Evolutionary conservation across 2,329 filamentous ascomycete species (phyloP).

Genomic region (Fusarium robinianum): DNA sequence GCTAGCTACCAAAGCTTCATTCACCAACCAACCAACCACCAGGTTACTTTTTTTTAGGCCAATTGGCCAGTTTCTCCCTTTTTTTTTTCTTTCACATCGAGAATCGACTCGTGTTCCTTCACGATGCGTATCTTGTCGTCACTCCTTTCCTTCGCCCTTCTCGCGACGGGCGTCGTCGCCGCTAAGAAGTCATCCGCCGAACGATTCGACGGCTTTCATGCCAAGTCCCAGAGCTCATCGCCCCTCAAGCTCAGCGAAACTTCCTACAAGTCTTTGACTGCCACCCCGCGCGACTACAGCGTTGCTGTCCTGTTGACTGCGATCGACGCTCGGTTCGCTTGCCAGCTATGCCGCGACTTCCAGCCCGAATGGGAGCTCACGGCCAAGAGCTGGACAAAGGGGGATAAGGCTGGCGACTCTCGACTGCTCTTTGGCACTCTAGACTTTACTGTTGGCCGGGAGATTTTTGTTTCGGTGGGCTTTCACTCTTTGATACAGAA

Average conservation of each 20-base stretch:
- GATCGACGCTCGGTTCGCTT: conserved; percentile 80
- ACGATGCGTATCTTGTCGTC: conserved; percentile 72
- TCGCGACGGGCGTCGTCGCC: conserved; percentile 63
- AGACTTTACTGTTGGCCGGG: conserved; percentile 84
- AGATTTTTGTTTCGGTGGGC: conserved; percentile 82
- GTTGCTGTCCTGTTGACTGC: conserved; percentile 85
- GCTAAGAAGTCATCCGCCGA: conserved; percentile 67
- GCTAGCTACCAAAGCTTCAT: background rate
- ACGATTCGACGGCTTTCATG: conserved; percentile 72
- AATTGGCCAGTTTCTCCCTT: conserved; percentile 28
- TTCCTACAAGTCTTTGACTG: conserved; percentile 75
- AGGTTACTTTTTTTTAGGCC: conserved; percentile 23
- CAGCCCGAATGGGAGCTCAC: conserved; percentile 93
- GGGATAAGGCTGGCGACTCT: conserved; percentile 74
- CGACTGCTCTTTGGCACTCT: conserved; percentile 80
- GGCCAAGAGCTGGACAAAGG: conserved; percentile 83
- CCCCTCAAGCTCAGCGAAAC: conserved; percentile 80
- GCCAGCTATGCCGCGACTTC: conserved; percentile 85
- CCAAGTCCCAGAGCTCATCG: conserved; percentile 65
- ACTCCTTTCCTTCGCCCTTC: conserved; percentile 65
- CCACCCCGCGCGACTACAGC: conserved; percentile 80
- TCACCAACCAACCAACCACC: conserved; percentile 11
- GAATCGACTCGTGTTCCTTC: conserved; percentile 20
- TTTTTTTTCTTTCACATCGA: background rate
- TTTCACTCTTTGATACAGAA: background rate